A percentile compares a stretch with the other conserved stretches of the same genome.
phyloP scores from a whole-genome alignment of 2,329 filamentous ascomycete species.

The Fusarium sp. region DNA sequence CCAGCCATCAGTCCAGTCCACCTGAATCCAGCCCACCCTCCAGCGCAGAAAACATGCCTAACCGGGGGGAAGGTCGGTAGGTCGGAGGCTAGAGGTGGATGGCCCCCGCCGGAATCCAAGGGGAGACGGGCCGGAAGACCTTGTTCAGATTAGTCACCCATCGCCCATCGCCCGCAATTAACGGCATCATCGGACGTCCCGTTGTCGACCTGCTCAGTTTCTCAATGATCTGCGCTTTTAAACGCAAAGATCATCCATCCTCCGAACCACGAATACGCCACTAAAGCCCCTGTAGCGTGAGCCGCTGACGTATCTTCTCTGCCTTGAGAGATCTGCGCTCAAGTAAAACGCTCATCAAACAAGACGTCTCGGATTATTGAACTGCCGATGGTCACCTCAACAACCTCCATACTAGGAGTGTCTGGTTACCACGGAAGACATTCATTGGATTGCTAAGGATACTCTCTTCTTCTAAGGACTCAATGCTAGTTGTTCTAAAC shows the following conservation, averaged over 20 bases:
- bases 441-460: neutral
- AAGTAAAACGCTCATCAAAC: slow-evolving; percentile 4
- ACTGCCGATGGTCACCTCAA: neutral
- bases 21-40: neutral
- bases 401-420: neutral
- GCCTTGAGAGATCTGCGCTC: slow-evolving; percentile 4
- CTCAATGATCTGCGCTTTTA: slow-evolving; percentile 3
- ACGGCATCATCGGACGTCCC: neutral
- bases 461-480: neutral
- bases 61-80: neutral
- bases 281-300: slow-evolving; percentile 10
- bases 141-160: neutral
- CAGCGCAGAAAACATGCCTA: neutral
- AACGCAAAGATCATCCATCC: slow-evolving; percentile 4
- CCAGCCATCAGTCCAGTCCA: neutral
- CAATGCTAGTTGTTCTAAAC: neutral
- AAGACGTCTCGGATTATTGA: neutral
- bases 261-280: slow-evolving; percentile 15
- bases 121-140: neutral
- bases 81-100: neutral
- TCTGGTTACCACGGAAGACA: neutral
- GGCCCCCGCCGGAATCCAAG: neutral
- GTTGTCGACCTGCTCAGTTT: neutral
- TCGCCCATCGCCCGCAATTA: neutral
- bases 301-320: slow-evolving; percentile 30